phyloP scores from a whole-genome alignment of 1,284 basidiomycete species.

The Cutaneotrichosporon sp. region DNA sequence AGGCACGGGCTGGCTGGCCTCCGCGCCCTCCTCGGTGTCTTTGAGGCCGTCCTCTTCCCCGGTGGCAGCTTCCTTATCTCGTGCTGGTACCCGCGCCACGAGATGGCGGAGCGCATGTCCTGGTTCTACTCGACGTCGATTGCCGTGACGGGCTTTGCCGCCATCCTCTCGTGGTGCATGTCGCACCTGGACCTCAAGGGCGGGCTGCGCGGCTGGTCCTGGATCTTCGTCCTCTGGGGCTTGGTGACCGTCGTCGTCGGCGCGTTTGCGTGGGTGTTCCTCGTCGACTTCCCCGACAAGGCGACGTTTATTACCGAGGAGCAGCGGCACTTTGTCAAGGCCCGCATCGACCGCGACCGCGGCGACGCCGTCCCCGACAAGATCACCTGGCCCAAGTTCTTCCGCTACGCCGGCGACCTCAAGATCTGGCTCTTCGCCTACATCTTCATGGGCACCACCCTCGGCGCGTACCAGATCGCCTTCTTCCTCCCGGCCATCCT shows the following conservation, averaged over 20 bases:
- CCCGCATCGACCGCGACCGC: slow-evolving; percentile 24
- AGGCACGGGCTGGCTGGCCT: slow-evolving; percentile 50
- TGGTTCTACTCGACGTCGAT: slow-evolving; percentile 50
- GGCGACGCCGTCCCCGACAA: slow-evolving; percentile 53
- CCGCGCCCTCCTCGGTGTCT: slow-evolving; percentile 51
- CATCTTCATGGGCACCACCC: slow-evolving; percentile 44
- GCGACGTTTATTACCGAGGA: slow-evolving; percentile 17
- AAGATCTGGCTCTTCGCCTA: slow-evolving; percentile 56
- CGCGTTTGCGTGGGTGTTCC: slow-evolving; percentile 6
- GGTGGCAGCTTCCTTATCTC: slow-evolving; percentile 53
- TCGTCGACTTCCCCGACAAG: slow-evolving; percentile 22
- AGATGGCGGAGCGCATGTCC: slow-evolving; percentile 47
- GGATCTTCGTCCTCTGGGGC: slow-evolving; percentile 13
- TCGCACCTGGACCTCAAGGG: slow-evolving; percentile 4
- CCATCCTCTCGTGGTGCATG: slow-evolving; percentile 1
- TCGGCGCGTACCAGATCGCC: slow-evolving; percentile 25
- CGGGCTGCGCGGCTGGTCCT: slow-evolving; percentile 13
- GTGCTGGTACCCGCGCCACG: slow-evolving; percentile 55
- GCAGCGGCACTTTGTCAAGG: slow-evolving; percentile 15
- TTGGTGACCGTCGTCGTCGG: slow-evolving; percentile 8
- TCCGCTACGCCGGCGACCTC: slow-evolving; percentile 48
- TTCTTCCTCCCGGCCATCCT: slow-evolving; percentile 56
- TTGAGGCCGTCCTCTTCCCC: slow-evolving; percentile 49
- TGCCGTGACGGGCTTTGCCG: slow-evolving; percentile 6
- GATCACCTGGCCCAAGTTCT: slow-evolving; percentile 46